Base-by-base conservation (phyloP, 176 grass and related monocot species). In the Ensete glaucum region DNA sequence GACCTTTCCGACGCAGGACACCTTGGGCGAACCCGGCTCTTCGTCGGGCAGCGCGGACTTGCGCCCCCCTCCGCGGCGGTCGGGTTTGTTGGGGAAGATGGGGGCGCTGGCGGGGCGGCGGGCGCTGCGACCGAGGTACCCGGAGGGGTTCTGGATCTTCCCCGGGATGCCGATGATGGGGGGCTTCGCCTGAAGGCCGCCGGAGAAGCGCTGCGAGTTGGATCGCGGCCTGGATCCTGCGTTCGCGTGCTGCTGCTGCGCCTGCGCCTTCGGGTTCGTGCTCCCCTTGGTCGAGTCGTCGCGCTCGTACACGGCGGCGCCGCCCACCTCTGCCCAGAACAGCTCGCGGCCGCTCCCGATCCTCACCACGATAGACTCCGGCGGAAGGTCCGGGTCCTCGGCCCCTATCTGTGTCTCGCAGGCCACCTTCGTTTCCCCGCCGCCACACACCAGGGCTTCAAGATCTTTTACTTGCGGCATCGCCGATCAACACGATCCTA, bases 1-100 rank as follows among this genome's bases (percentile, higher is more conserved):
- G 10, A 99, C 88, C 83, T 94, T 99, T 21, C 95, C 95, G 74
- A 99, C 84, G 81, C 95, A 99, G 13, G 95, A 99, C 0, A 99
- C 82, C 78, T 99, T 99, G 9, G 95, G 95, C 0, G 95, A 94
- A 1, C 74, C 65, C 3, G 88, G 95, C 81, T 91, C 88, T 5
- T 55, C 21, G 52, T 91, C 90, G 50, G 89, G 84, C 22, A 85
- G 84, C 16, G 88, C 88, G 0, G 77, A n/a, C 78, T 85, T 51
- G 76, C 84, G 77, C 49, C 91, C 69, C 75, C 88, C 78, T 52
- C 19, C 66, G 5, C 16, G 34, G 81, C 71, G 80, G 11, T 19
- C 72, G 11, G 76, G 84, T 43, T 94, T 85, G 70, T 84, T 94
- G 19, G 87, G 90, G 70, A 92, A 92, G 53, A 92, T 92, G 57